These are phyloP conservation scores for Saccharomyces kudriavzevii DNA, from an alignment of 805 yeast genomes.

Conservation along the genomic window DNA sequence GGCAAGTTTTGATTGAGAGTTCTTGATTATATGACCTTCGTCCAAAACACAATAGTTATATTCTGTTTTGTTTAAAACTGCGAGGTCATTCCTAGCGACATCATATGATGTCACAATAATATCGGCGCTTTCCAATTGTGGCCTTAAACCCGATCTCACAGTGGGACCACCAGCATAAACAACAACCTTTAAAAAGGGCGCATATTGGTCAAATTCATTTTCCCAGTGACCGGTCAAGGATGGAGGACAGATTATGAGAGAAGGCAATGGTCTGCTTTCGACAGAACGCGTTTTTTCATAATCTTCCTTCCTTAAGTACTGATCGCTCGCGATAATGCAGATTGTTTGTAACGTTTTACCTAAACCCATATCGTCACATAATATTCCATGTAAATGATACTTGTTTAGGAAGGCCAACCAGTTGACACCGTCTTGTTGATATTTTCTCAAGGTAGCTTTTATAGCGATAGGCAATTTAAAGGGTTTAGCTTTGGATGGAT, in stretches of 20 bases:
- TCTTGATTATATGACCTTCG: conserved; percentile 96
- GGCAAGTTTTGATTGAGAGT: conserved; percentile 78
- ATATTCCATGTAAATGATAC: conserved; percentile 91
- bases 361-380: conserved; percentile 99
- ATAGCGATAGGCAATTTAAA: conserved; percentile 86
- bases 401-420: conserved; percentile 95
- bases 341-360: conserved; percentile 96
- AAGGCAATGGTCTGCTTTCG: conserved; percentile 70
- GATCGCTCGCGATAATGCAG: conserved; percentile 95
- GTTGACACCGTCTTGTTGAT: conserved; percentile 97
- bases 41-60: conserved; percentile 93
- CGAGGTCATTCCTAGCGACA: conserved; percentile 87
- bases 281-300: conserved; percentile 47
- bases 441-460: conserved; percentile 84
- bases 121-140: conserved; percentile 52
- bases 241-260: conserved; percentile 91
- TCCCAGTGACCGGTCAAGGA: conserved; percentile 99
- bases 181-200: conserved; percentile 74
- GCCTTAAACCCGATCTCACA: conserved; percentile 49
- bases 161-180: conserved; percentile 94
- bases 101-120: conserved; percentile 92
- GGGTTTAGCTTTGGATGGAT: conserved; percentile 80
- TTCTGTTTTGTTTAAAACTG: conserved; percentile 47
- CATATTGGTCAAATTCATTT: conserved; percentile 82
- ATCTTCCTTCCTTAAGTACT: conserved; percentile 70